phyloP scores from a whole-genome alignment of 352 stramenopile species.

The Phytophthora sojae region DNA sequence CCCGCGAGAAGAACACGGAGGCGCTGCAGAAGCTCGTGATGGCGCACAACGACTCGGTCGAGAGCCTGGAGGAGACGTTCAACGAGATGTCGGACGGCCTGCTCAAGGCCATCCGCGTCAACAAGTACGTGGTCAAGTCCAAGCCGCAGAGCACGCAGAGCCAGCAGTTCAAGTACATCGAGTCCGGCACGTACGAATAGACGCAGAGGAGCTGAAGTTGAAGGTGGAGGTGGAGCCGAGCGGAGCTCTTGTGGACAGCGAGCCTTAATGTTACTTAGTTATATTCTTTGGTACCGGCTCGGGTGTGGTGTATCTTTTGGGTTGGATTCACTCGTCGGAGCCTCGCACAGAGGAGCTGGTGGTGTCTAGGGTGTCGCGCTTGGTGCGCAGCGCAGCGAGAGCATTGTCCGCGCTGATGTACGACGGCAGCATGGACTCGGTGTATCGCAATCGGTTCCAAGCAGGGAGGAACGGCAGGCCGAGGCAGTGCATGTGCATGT shows the following conservation, averaged over 20 bases:
- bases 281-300: conserved; percentile 26
- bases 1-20: conserved; percentile 72
- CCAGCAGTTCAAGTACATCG: conserved; percentile 88
- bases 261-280: conserved; percentile 36
- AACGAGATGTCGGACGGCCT: conserved; percentile 87
- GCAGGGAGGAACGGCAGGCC: conserved; percentile 63
- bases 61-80: conserved; percentile 84
- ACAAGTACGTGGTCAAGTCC: conserved; percentile 87
- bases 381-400: conserved; percentile 35
- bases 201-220: conserved; percentile 2
- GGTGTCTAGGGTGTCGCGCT: conserved; percentile 26
- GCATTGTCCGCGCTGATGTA: conserved; percentile 67
- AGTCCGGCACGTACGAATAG: conserved; percentile 77
- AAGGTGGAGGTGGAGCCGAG: neutral
- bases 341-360: conserved; percentile 15
- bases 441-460: conserved; percentile 76
- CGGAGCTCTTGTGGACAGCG: neutral
- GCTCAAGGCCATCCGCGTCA: conserved; percentile 84
- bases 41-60: conserved; percentile 77
- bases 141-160: conserved; percentile 82
- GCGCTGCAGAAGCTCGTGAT: conserved; percentile 69
- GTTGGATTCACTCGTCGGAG: conserved; percentile 18
- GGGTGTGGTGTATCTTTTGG: neutral
- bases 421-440: conserved; percentile 56
- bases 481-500: conserved; percentile 80